phyloP scores from a whole-genome alignment of 257 asterid genomes.

The Solanum peruvianum region DNA sequence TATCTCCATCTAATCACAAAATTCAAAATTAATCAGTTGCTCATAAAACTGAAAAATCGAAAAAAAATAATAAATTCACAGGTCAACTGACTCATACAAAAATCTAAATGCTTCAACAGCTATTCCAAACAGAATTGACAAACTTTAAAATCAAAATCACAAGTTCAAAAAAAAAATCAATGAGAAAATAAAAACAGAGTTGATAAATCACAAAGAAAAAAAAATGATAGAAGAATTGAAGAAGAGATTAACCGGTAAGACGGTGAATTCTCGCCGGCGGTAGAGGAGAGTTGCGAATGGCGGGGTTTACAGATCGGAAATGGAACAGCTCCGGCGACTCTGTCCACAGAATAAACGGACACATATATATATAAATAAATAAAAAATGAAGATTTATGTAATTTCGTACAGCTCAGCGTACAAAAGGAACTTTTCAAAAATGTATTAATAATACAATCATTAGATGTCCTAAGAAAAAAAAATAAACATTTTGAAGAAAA shows the following conservation, averaged over 20 bases:
- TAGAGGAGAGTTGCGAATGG: neutral
- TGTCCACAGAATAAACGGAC: neutral
- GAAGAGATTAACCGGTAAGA: neutral
- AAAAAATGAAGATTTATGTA: neutral
- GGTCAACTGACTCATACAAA: neutral
- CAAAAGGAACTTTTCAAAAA: neutral
- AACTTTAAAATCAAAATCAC: neutral
- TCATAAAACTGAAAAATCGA: neutral
- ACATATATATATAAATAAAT: neutral
- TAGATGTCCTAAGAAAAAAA: neutral
- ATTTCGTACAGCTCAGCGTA: neutral
- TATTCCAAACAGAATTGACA: neutral
- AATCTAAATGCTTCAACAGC: neutral
- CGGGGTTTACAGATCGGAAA: neutral
- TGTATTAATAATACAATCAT: neutral
- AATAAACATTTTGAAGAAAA: neutral
- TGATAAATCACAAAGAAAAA: neutral
- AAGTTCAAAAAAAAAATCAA: neutral
- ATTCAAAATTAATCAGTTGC: neutral
- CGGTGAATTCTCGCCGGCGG: neutral
- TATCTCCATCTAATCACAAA: constrained; percentile 21
- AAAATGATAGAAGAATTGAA: neutral
- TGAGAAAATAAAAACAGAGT: neutral
- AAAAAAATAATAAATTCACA: neutral
- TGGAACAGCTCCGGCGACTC: neutral